phyloP scores from a whole-genome alignment of 352 stramenopile genomes.

The Hyphochytrium catenoides region DNA sequence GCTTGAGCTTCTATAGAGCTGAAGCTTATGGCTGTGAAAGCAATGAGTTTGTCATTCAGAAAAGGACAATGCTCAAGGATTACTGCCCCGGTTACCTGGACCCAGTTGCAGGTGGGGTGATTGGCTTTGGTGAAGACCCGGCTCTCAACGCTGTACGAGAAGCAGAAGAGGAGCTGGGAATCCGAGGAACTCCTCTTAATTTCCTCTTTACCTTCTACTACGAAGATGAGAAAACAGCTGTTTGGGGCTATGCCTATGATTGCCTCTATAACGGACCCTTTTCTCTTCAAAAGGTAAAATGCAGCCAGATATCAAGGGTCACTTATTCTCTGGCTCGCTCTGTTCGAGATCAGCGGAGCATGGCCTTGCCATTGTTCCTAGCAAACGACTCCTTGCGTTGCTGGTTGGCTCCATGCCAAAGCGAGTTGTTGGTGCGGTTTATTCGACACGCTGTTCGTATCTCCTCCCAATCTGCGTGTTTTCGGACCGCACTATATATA shows the following conservation, averaged over 20 bases:
- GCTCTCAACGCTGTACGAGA: conserved; percentile 35
- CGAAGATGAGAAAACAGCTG: conserved; percentile 20
- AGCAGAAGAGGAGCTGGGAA: conserved; percentile 53
- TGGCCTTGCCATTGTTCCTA: too few species aligned
- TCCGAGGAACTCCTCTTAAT: conserved; percentile 23
- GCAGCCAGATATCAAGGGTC: too few species aligned
- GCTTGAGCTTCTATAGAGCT: neutral
- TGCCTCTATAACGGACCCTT: conserved; percentile 37
- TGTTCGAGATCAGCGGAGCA: too few species aligned
- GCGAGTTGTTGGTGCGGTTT: too few species aligned
- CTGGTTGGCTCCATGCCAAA: too few species aligned
- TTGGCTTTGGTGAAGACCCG: conserved; percentile 40
- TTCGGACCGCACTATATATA: too few species aligned
- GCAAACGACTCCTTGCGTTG: too few species aligned
- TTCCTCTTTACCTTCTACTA: conserved; percentile 41
- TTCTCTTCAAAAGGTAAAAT: too few species aligned
- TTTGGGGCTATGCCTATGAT: conserved; percentile 50
- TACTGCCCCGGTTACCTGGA: conserved; percentile 59
- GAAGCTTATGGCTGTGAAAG: conserved; percentile 9
- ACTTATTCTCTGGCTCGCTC: too few species aligned
- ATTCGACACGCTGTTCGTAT: too few species aligned
- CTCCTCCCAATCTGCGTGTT: too few species aligned
- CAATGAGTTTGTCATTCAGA: conserved; percentile 51
- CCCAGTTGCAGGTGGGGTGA: conserved; percentile 46
- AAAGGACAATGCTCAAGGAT: conserved; percentile 60